Evolutionary conservation across 176 grass and related monocot species (phyloP), one percentile per base, ranked within the genome.

Genomic region (Bothriochloa decipiens): DNA sequence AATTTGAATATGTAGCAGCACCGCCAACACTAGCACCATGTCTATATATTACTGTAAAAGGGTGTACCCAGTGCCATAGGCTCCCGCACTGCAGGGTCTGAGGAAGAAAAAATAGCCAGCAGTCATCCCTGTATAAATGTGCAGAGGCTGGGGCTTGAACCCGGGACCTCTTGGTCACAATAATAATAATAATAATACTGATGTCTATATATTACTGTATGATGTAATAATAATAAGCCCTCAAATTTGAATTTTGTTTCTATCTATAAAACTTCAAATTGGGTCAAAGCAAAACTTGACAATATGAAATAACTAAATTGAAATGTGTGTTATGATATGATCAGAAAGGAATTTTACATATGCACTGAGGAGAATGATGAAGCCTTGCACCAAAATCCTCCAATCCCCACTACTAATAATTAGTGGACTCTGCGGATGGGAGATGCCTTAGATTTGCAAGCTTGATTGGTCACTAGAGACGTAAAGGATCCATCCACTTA

Each of bases 371-470:
- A 82, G 63, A 86, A 85, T 80, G 74, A 67, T 82, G 74, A 64
- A 72, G 61, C 63, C 50, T 75, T 88, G 62, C 36, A 88, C 83
- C 75, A 86, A 86, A 89, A 87, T 72, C 66, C 55, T 78, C 22
- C 47, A 80, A 29, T 75, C 49, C 23, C 36, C 20, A 41, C 77
- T 68, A 37, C 80, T 65, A 67, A 72, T 66, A 73, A 66, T 78
- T 36, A 84, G 76, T 89, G 77, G 88, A 47, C 70, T 90, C 40
- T 82, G 46, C 9, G 39, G 49, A 70, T 82, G 52, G 67, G 75
- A 87, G 86, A 92, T 95, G 65, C 80, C 81, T 83, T 61, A 35
- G 47, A 60, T 78, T 84, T 79, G 76, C 69, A 86, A 72, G 74
- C 74, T 67, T 86, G 88, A 63, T 70, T 67, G 57, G 33, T 80